Base-by-base conservation (phyloP, 169 alveolate species). In the Condylostoma magnum region DNA sequence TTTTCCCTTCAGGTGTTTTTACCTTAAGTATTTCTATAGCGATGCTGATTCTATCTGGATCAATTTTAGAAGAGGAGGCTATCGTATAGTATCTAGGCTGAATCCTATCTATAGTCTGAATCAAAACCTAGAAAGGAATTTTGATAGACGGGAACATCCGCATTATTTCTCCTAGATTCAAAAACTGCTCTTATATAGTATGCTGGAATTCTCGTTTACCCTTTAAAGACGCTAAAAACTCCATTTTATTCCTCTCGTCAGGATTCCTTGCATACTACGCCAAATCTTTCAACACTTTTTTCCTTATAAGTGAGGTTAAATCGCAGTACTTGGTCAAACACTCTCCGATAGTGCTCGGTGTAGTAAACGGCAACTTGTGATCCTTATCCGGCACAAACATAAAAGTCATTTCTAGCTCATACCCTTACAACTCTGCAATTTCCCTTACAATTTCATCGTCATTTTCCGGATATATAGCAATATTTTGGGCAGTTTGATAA, bases 381-480 rank as follows among this genome's bases (percentile, higher is more conserved):
- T 44, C 44, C 25, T 63, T 38, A 2, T 28, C 31, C 18, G 73
- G 43, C 15, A 41, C 15, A 31, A 63, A 63, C 38, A 43, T 54
- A 22, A 63, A 63, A 1, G 73, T 25, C 15, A 63, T 15, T 43
- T 63, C 73, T 6, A 63, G 33, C 47, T 63, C 73, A 28, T 63
- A 63, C 10, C 60, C 73, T 63, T 43, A 57, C 0, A 63, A 25
- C 20, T 54, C 73, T 12, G 73, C 73, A 28, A 63, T 6, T 5
- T 63, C 73, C 6, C 73, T 37, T n/a, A 63, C 73, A 12, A 63
- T 37, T 43, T 63, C 73, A 43, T 63, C 73, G 6, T 44, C 57
- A 41, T 63, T 63, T 63, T 63, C 73, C n/a, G 73, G 73, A 31
- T 43, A 63, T 28, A 63, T 63, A 15, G 58, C 73, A 34, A 63